Base-by-base conservation (phyloP, 352 stramenopile species). In the Phytopythium vexans region DNA sequence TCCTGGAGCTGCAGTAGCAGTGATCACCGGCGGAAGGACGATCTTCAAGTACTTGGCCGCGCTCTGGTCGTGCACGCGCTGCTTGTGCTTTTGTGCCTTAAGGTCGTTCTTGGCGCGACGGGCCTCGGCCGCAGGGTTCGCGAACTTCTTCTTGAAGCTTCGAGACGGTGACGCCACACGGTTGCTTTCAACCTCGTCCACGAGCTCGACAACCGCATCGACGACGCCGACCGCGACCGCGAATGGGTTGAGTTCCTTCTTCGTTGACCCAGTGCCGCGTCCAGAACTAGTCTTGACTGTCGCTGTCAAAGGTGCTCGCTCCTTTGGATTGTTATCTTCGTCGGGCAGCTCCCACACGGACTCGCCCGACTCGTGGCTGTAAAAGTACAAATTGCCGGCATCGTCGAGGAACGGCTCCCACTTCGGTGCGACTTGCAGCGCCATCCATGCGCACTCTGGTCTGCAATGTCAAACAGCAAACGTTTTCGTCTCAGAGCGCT, bases 381-480 rank as follows among this genome's bases (percentile, higher is more conserved):
- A 88, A 47, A 89, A 91, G 74, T 90, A 93, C 43, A 87, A 55
- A 56, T 82, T 87, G 35, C 77, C 79, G 54, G 73, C 51, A n/a
- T 86, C 73, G 38, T 90, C 80, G 11, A 73, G 56, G 43, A 80
- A 74, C 34, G 88, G 68, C 41, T 88, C 62, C 83, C 83, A 93
- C 48, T 77, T 77, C 21, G 21, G 21, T 27, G 21, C 21, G 21
- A 2, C 21, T 2, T 27, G 21, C 21, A 27, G 21, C 2, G 14
- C 21, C 6, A 9, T 40, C 50, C 45, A 15, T 14, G 9, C 14
- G 6, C 42, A 33, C 58, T 12, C 11, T 36, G 16, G 33, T 45
- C 10, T 31, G 9, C 36, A 32, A 33, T 32, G 12, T 12, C 50
- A 58, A 27, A 27, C 21, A 27, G 21, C 21, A 27, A 27, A 27